Evolutionary conservation across 2,329 filamentous ascomycete species (phyloP).

Genomic region (Penicillium expansum): DNA sequence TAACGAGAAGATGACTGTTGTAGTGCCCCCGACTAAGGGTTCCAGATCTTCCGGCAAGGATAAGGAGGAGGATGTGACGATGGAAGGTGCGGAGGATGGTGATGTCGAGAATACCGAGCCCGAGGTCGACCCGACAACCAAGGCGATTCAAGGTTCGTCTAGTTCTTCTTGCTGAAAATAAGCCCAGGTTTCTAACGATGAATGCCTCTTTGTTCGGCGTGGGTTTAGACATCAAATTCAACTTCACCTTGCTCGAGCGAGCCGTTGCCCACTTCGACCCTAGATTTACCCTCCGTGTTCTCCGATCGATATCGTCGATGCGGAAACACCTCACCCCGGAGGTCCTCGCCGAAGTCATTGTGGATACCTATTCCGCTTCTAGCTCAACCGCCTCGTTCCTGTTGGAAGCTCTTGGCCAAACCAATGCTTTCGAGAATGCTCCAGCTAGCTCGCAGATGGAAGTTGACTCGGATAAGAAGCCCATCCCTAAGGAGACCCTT

Average conservation of each 20-base stretch:
- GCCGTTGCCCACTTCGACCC: slow-evolving; percentile 92
- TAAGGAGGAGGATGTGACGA: slow-evolving; percentile 67
- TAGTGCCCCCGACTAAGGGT: slow-evolving; percentile 70
- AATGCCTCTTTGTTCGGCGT: background rate
- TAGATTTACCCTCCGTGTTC: slow-evolving; percentile 87
- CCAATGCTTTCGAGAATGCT: slow-evolving; percentile 62
- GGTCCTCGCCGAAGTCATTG: slow-evolving; percentile 75
- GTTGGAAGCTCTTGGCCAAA: slow-evolving; percentile 66
- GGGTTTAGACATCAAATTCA: slow-evolving; percentile 81
- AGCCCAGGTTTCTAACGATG: background rate
- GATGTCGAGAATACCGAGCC: slow-evolving; percentile 47
- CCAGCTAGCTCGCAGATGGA: slow-evolving; percentile 67
- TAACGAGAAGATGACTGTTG: slow-evolving; percentile 76
- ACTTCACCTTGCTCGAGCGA: slow-evolving; percentile 86
- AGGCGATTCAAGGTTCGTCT: slow-evolving; percentile 48
- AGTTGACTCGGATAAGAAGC: slow-evolving; percentile 65
- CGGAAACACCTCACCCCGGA: slow-evolving; percentile 85
- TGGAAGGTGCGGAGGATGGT: slow-evolving; percentile 56
- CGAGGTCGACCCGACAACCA: slow-evolving; percentile 47
- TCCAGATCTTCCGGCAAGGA: slow-evolving; percentile 59
- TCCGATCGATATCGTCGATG: slow-evolving; percentile 92
- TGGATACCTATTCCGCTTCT: slow-evolving; percentile 71
- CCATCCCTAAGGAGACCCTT: slow-evolving; percentile 68
- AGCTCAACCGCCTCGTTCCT: slow-evolving; percentile 67
- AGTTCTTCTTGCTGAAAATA: background rate